These are phyloP conservation scores for Carex littledalei DNA, from an alignment of 176 grass and related monocot genomes.

Conservation along the genomic window DNA sequence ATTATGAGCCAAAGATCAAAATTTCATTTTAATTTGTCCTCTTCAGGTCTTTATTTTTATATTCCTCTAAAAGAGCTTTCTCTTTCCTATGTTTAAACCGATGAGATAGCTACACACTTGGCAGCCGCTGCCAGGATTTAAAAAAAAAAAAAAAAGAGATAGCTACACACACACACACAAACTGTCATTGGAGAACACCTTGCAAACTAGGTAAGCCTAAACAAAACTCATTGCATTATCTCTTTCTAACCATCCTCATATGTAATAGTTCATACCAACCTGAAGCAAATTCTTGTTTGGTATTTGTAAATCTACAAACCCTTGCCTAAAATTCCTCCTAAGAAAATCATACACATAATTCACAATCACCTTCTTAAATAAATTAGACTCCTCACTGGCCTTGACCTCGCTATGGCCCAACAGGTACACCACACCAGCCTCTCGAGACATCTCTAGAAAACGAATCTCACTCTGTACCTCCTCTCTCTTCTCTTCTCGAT, in stretches of 20 bases:
- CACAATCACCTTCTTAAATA: conserved; percentile 36
- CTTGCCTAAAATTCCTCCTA: conserved; percentile 41
- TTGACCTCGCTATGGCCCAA: conserved; percentile 32
- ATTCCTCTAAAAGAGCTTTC: neutral
- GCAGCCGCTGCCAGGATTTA: too few species aligned
- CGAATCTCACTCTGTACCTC: conserved; percentile 29
- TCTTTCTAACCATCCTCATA: conserved; percentile 16
- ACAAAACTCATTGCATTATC: neutral
- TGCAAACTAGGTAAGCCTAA: neutral
- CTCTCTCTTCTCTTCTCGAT: neutral
- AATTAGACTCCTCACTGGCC: conserved; percentile 29
- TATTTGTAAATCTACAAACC: conserved; percentile 41
- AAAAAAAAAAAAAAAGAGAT: neutral
- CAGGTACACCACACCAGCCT: conserved; percentile 30
- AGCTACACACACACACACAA: neutral
- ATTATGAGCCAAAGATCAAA: neutral
- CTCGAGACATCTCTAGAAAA: conserved; percentile 29
- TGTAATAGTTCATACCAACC: conserved; percentile 40
- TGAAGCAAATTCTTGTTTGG: conserved; percentile 42
- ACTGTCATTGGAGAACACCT: neutral
- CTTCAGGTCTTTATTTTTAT: neutral
- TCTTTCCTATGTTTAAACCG: neutral
- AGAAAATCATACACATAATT: conserved; percentile 44
- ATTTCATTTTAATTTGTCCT: neutral
- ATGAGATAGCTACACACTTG: neutral